These are phyloP conservation scores for Xylaria cubensis DNA, from an alignment of 495 filamentous ascomycete genomes.

Conservation along the genomic window DNA sequence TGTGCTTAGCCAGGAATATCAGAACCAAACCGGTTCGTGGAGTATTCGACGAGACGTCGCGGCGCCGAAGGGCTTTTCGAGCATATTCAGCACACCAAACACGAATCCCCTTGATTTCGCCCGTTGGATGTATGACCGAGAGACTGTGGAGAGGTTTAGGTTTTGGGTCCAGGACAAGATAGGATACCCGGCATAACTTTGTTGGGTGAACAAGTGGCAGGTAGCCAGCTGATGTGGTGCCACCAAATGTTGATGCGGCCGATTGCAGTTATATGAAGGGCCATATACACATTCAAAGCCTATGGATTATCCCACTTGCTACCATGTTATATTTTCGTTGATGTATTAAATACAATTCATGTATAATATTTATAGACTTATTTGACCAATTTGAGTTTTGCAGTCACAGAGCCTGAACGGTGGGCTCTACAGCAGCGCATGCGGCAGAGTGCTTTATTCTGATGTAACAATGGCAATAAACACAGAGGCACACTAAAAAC, in stretches of 20 bases:
- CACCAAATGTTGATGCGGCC: no score
- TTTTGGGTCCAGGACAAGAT: conserved; percentile 2
- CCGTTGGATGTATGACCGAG: not conserved
- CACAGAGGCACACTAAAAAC: not conserved
- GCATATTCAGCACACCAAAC: not conserved
- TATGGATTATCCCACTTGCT: no score
- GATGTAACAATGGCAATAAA: not conserved
- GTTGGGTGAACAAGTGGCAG: not conserved
- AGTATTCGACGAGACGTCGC: not conserved
- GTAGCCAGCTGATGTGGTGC: no score
- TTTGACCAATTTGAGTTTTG: not conserved
- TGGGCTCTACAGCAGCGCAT: not conserved
- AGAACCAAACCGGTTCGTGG: not conserved
- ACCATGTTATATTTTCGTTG: no score
- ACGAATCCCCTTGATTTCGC: not conserved
- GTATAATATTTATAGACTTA: no score
- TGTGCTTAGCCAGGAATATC: not conserved
- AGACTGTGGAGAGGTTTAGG: not conserved
- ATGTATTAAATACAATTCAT: no score
- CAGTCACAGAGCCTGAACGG: not conserved
- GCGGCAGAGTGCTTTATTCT: not conserved
- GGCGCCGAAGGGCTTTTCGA: not conserved
- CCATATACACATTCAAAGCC: no score
- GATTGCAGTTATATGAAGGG: no score
- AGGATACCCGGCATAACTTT: not conserved